Base-by-base conservation (phyloP, 1,284 basidiomycete species). In the Ceratobasidium sp. region DNA sequence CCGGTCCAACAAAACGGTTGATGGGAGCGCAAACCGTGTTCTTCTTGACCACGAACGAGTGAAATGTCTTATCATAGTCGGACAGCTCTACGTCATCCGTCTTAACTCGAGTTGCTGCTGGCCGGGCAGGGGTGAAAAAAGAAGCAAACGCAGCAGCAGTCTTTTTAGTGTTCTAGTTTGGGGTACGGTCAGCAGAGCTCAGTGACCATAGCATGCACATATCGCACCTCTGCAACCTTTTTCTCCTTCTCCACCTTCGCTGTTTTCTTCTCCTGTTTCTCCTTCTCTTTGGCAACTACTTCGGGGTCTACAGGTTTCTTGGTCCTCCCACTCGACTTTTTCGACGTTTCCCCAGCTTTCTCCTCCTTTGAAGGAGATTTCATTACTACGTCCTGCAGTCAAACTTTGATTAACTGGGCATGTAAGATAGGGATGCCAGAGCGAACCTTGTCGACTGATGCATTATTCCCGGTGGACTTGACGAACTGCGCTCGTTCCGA, bases 21-120 rank as follows among this genome's bases (percentile, higher is more conserved):
- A 82, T 76, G 0, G 90, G 89, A 3, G 92, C 91, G 15, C 93
- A 73, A 29, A 83, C 80, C 3, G 85, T 84, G 71, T 86, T 89
- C 73, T 89, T 91, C 79, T 90, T 91, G 71, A 90, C 73, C 6
- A 86, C 81, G 75, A 93, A 95, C 0, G 91, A 87, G 73, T 85
- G 88, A 81, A 95, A 95, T 0, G 83, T 82, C 73, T 80, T 85
- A 69, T 88, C 83, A 74, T 91, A 95, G 55, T 94, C 91, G 5
- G 84, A 84, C 43, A 54, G 8, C 81, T 78, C 6, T 75, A 71
- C 58, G 38, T 54, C 50, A 3, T 53, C 64, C 13, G 52, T 32
- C 40, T 67, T 67, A 1, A 67, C 38, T 13, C 64, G 64, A 12
- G 49, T 27, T n/a, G 75, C 75, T 0, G 82, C 82, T 43, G 83